Evolutionary conservation across 257 asterid species (phyloP), one percentile per base, ranked within the genome.

Genomic region (Echites panduratus): DNA sequence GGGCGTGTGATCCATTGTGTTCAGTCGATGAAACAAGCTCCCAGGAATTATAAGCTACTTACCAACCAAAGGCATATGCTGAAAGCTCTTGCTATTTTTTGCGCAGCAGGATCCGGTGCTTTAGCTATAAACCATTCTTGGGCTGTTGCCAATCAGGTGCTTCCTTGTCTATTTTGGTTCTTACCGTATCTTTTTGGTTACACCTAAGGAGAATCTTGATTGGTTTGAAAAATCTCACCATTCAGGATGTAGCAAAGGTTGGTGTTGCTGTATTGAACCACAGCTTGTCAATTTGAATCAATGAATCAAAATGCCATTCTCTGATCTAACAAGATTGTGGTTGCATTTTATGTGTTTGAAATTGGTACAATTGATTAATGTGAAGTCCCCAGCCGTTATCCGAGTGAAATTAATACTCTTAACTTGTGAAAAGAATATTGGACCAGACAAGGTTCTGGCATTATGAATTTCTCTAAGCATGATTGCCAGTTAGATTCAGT

Each of bases 121-220:
- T 45, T 94, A 49, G 99, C 97, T 16, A 92, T 94, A 68, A 94
- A 91, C 80, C 98, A 91, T 79, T 87, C 97, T 40, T 94, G 98
- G 98, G 98, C 91, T 62, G 96, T 97, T 58, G 96, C 82, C 70
- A 86, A 94, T 81, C 99, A 94, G 97, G 99, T 91, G 81, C 74
- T 27, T 75, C 59, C 27, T 62, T 70, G 32, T 77, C 27, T 74
- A 68, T 54, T 63, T 44, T 40, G 58, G 27, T 74, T 58, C 40
- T 48, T 80, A 65, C 69, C 29, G 12, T n/a, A 38, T 20, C 68
- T 52, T 40, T 71, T 44, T 48, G 40, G 32, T 75, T 58, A 64
- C 7, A 7, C 44, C 50, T 78, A 48, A 27, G 41, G 68, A 41
- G 8, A 73, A 38, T 50, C 65, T 43, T 72, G 62, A 52, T 44